Conservation (phyloP, 2,329 filamentous ascomycete species). For the Fusarium scirpi region DNA sequence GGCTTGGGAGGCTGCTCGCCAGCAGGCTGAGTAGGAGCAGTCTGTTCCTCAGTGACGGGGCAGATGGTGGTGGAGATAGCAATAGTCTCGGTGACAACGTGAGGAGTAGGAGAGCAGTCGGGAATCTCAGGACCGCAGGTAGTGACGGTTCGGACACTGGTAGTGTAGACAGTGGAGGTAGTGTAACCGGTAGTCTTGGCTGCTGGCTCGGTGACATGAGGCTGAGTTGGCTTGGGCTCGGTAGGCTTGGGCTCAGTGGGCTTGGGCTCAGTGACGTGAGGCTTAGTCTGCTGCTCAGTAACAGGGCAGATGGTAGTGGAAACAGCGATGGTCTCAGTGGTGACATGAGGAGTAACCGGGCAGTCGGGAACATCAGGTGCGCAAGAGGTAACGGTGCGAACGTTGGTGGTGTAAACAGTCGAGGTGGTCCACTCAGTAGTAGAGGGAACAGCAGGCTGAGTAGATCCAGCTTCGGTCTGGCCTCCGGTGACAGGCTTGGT, state of each 20-base stretch:
- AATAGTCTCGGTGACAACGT: slow-evolving; percentile 20
- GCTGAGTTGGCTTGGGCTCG: slow-evolving; percentile 6
- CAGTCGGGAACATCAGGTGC: slow-evolving; percentile 20
- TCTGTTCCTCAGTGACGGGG: slow-evolving; percentile 23
- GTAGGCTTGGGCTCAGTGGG: slow-evolving; percentile 13
- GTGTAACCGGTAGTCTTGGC: slow-evolving; percentile 29
- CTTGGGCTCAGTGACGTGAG: slow-evolving; percentile 1
- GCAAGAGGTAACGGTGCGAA: slow-evolving; percentile 36
- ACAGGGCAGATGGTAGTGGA: slow-evolving; percentile 34
- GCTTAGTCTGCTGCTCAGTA: slow-evolving; percentile 24
- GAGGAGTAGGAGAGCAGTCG: slow-evolving; percentile 13
- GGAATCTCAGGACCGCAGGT: slow-evolving; percentile 11
- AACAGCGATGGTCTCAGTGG: slow-evolving; percentile 32
- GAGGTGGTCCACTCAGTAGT: slow-evolving; percentile 36
- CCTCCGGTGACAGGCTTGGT: slow-evolving; percentile 19
- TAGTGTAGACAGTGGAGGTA: slow-evolving; percentile 35
- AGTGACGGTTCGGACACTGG: slow-evolving; percentile 39
- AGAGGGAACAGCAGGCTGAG: slow-evolving; percentile 9
- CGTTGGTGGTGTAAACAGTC: slow-evolving; percentile 35
- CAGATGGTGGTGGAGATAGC: slow-evolving; percentile 35
- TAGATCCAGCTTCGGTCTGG: slow-evolving; percentile 12
- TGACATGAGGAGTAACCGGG: slow-evolving; percentile 22
- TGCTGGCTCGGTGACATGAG: slow-evolving; percentile 9
- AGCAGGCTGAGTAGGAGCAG: slow-evolving; percentile 4
- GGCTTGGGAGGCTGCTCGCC: not conserved